These are phyloP conservation scores for Erodium chrysanthum DNA, from an alignment of 441 rosid genomes.

Conservation along the genomic window DNA sequence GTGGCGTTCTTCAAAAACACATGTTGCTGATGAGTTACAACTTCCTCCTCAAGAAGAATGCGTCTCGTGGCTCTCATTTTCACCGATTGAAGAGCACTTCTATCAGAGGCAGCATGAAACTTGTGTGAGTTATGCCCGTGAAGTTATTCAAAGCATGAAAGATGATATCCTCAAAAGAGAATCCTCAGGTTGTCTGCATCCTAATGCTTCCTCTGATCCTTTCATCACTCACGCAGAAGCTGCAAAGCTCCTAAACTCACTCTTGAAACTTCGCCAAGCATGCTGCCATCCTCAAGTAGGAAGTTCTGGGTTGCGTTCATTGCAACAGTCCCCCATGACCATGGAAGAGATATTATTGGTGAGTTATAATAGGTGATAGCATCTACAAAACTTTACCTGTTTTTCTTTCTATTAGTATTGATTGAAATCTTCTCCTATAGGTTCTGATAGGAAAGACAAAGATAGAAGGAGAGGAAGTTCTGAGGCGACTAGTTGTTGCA, in stretches of 20 bases:
- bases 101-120: conserved; percentile 96
- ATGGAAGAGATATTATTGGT: conserved; percentile 90
- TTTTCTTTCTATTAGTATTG: conserved; percentile 23
- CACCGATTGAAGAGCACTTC: conserved; percentile 89
- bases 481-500: conserved; percentile 75
- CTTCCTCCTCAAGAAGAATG: conserved; percentile 93
- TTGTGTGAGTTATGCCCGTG: conserved; percentile 79
- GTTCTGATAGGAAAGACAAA: conserved; percentile 90
- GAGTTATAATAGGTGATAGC: conserved; percentile 9
- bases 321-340: conserved; percentile 91
- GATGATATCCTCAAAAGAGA: conserved; percentile 66
- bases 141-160: conserved; percentile 77
- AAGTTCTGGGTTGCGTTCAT: conserved; percentile 81
- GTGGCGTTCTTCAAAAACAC: conserved; percentile 95
- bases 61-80: conserved; percentile 77
- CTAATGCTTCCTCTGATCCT: conserved; percentile 35
- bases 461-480: conserved; percentile 89
- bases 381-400: conserved; percentile 1
- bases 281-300: conserved; percentile 99
- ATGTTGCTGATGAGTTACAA: conserved; percentile 87
- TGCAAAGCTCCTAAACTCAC: conserved; percentile 77
- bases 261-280: conserved; percentile 98
- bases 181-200: conserved; percentile 31
- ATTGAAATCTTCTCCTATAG: conserved; percentile 30
- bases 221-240: conserved; percentile 75